Conservation (phyloP, 169 alveolate genomes). For the Blepharisma undulans region DNA sequence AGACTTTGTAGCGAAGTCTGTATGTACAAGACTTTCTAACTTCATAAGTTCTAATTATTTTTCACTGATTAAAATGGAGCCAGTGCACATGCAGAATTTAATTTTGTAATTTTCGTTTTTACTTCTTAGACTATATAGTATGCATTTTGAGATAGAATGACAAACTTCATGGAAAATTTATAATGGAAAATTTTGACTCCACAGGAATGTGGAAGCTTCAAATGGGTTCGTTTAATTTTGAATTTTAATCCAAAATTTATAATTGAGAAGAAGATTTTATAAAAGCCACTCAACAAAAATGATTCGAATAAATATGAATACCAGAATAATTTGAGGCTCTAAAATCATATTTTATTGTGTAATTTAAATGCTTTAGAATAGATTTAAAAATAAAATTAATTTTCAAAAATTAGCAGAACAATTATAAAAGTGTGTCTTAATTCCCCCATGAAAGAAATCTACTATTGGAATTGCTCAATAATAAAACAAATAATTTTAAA, state of each 20-base stretch:
- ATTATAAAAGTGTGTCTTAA: neutral
- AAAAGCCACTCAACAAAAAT: too few relatives aligned
- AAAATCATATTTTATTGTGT: too few relatives aligned
- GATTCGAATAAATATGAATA: neutral
- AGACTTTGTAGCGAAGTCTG: neutral
- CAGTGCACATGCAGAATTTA: neutral
- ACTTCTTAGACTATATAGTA: neutral
- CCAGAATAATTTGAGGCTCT: neutral
- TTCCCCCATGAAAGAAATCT: too few relatives aligned
- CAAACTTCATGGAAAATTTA: neutral
- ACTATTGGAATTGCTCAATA: too few relatives aligned
- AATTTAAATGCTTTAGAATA: too few relatives aligned
- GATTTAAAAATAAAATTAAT: neutral
- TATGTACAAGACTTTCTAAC: neutral
- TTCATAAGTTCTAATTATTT: neutral
- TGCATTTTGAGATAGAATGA: neutral
- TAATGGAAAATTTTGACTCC: neutral
- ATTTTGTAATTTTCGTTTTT: neutral
- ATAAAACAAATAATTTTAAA: too few relatives aligned
- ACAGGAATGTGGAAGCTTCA: neutral
- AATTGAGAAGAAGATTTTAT: neutral
- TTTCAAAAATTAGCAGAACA: too few relatives aligned
- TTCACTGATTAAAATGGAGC: neutral
- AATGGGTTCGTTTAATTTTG: neutral
- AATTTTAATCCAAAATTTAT: neutral